Base-by-base conservation (phyloP, 495 filamentous ascomycete species). In the Baudoinia panamericana region DNA sequence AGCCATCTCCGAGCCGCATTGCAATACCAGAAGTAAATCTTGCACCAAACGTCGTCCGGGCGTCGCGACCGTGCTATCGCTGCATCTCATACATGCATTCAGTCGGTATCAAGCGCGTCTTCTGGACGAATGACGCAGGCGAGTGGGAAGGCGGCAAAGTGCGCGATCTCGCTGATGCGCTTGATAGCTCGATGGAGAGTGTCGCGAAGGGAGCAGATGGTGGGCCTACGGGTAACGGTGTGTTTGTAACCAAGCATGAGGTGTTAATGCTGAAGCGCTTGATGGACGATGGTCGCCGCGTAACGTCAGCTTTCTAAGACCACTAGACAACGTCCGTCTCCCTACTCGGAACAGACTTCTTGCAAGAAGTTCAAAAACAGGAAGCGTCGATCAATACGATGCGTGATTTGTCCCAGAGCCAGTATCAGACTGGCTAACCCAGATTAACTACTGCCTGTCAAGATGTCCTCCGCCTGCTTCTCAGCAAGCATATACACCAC, bases 211-310 rank as follows among this genome's bases (percentile, higher is more conserved):
- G 39, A 11, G 35, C 1, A 8, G n/a, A 25, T 17, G 43, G 39
- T 24, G 35, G 36, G 21, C 16, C 36, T 9, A 49, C 34, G 4
- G 36, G 43, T 0, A 51, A 44, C 10, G 55, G 47, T 8, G 46
- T 68, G 6, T 70, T 69, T 49, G 58, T 68, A 10, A 71, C 67
- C 10, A 71, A 68, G 57, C 67, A 71, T 56, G 67, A 69, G 48
- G 60, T 70, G 51, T 40, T 61, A 41, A 62, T 64, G 58, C 37
- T 68, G 48, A 52, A 58, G 51, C 51, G 63, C 18, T 54, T 59
- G 51, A 62, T 61, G 56, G 58, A 58, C 32, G 30, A 45, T 27
- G 30, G 30, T 28, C 8, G 26, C n/a, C n/a, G n/a, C n/a, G n/a
- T n/a, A n/a, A n/a, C n/a, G n/a, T n/a, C n/a, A n/a, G n/a, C n/a